A percentile compares a stretch with the other conserved stretches of the same genome.
Evolutionary conservation across 2,329 filamentous ascomycete genomes (phyloP).

Genomic region (Neofusicoccum laricinum): DNA sequence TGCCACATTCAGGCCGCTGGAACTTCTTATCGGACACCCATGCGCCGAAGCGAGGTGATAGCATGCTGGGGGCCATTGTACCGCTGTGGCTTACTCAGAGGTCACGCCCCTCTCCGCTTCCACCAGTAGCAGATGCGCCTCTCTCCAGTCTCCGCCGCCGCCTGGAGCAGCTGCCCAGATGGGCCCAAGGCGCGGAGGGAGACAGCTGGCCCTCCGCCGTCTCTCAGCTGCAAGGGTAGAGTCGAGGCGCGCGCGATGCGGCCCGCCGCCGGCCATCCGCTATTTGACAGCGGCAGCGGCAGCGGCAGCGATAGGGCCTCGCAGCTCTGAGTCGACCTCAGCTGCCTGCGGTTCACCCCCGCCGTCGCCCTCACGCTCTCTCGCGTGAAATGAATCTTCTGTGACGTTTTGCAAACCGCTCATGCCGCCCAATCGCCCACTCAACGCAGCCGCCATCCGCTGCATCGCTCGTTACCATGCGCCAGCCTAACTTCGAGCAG

Average conservation of each 20-base stretch:
- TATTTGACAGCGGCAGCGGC: background rate
- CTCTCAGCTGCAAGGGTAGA: background rate
- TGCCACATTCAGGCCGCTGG: background rate
- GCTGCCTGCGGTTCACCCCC: background rate
- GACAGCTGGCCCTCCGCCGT: background rate
- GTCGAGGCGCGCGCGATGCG: background rate
- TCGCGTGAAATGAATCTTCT: background rate
- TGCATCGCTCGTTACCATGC: background rate
- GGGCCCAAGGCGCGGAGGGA: background rate
- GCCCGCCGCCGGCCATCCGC: too few relatives aligned
- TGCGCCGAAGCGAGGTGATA: background rate
- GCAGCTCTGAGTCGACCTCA: background rate
- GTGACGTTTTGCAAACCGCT: background rate
- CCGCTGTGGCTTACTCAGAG: conserved; percentile 1
- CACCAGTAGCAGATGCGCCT: background rate
- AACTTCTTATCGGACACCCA: background rate
- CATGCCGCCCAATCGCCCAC: background rate
- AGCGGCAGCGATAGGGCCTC: background rate
- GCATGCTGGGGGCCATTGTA: background rate
- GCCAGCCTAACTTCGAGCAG: background rate
- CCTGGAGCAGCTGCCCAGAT: background rate
- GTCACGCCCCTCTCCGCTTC: background rate
- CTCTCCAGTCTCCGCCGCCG: background rate
- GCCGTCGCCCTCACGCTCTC: background rate
- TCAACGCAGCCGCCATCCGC: background rate